phyloP scores from a whole-genome alignment of 306 rosid species.

The Malus sieversii region DNA sequence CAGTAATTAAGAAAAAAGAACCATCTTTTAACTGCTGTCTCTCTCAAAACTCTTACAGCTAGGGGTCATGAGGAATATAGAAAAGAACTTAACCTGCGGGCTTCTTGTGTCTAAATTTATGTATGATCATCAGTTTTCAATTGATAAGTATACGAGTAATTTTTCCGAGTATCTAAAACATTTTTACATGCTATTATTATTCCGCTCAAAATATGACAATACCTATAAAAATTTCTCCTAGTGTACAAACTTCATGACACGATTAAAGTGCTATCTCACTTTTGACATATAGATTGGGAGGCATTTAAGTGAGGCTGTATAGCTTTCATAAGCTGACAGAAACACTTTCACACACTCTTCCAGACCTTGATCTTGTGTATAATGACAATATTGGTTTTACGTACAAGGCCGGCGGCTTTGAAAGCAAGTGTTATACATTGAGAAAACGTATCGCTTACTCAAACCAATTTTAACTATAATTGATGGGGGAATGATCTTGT shows the following conservation, averaged over 20 bases:
- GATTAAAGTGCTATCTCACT: not conserved
- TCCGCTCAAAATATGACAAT: no score
- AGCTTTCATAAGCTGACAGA: not conserved
- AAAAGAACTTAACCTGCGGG: not conserved
- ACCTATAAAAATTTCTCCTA: not conserved
- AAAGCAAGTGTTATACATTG: not conserved
- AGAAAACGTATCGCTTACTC: not conserved
- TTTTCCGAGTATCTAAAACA: no score
- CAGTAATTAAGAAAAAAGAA: not conserved
- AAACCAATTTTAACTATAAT: not conserved
- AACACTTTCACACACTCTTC: not conserved
- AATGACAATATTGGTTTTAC: not conserved
- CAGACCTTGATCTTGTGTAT: not conserved
- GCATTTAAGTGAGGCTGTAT: not conserved
- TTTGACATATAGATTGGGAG: not conserved
- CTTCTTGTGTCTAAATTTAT: not conserved
- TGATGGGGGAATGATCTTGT: not conserved
- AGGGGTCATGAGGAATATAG: not conserved
- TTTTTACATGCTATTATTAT: no score
- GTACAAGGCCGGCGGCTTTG: not conserved
- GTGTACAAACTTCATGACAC: not conserved
- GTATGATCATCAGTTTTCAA: conserved; percentile 16
- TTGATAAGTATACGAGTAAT: conserved; percentile 11
- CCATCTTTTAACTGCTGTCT: not conserved
- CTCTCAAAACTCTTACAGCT: not conserved